Conservation (phyloP, 495 filamentous ascomycete species). For the Evansstolkia leycettana region DNA sequence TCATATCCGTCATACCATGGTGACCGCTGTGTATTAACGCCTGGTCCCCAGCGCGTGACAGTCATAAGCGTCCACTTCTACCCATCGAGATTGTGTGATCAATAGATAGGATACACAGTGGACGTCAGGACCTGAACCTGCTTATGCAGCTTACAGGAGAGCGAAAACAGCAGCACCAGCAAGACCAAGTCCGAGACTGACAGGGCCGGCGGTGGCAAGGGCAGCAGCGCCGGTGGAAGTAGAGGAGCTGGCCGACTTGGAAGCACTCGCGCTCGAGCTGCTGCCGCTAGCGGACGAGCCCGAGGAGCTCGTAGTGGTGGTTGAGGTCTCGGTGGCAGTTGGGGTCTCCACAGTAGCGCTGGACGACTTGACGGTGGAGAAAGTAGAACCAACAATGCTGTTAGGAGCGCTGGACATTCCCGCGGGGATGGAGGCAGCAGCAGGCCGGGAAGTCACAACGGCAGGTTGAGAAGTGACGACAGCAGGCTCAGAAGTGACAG, state of each 20-base stretch:
- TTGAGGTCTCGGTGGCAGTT: slow-evolving; percentile 6
- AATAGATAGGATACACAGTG: no score
- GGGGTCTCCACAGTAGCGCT: slow-evolving; percentile 9
- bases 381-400: slow-evolving; percentile 14
- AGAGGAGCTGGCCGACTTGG: slow-evolving; percentile 9
- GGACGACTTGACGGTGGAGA: slow-evolving; percentile 11
- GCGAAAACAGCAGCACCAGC: slow-evolving; percentile 35
- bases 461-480: slow-evolving; percentile 29
- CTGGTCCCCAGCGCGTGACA: no score
- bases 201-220: slow-evolving; percentile 24
- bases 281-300: slow-evolving; percentile 7
- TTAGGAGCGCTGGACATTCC: slow-evolving; percentile 21
- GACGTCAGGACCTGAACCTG: no score
- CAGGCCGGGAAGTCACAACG: slow-evolving; percentile 29
- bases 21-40: no score
- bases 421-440: slow-evolving; percentile 36
- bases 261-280: slow-evolving; percentile 7
- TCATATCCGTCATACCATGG: no score
- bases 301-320: slow-evolving; percentile 5
- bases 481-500: no score
- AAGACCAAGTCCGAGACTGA: slow-evolving; percentile 24
- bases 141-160: slow-evolving; percentile 24
- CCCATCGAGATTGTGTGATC: no score
- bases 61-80: no score
- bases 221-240: slow-evolving; percentile 21